Evolutionary conservation across 805 yeast species (phyloP).

Genomic region (Kluyveromyces siamensis): DNA sequence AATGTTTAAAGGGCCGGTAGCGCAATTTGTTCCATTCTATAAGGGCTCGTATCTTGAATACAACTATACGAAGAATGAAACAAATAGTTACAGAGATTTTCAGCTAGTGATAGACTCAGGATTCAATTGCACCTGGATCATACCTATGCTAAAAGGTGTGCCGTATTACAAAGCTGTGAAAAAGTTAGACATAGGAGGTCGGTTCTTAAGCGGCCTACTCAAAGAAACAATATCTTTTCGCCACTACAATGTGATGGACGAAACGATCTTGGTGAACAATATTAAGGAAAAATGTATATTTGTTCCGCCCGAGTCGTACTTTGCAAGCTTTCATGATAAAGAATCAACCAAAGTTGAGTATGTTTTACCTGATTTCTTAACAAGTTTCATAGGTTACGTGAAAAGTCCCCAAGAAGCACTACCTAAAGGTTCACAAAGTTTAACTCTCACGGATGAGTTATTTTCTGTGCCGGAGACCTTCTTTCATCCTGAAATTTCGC

Average conservation of each 20-base stretch:
- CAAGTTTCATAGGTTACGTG: conserved; percentile 69
- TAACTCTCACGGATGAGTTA: conserved; percentile 71
- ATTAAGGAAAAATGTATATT: conserved; percentile 58
- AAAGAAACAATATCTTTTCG: conserved; percentile 82
- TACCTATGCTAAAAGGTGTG: conserved; percentile 74
- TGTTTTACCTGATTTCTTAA: conserved; percentile 80
- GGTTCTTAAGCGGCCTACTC: conserved; percentile 69
- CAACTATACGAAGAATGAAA: conserved; percentile 1
- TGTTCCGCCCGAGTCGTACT: conserved; percentile 41
- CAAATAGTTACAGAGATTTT: conserved; percentile 41
- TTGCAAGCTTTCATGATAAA: conserved; percentile 22
- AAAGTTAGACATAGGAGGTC: conserved; percentile 81
- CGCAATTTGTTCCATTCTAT: conserved; percentile 57
- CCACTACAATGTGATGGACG: conserved; percentile 90
- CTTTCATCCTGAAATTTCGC: conserved; percentile 78
- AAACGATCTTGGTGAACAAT: conserved; percentile 71
- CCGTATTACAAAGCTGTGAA: conserved; percentile 70
- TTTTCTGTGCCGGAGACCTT: conserved; percentile 81
- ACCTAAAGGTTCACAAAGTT: conserved; percentile 50
- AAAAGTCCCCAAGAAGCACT: conserved; percentile 27
- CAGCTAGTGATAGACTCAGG: conserved; percentile 83
- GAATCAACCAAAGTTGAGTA: conserved; percentile 47
- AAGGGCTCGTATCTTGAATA: conserved; percentile 8
- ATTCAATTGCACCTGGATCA: conserved; percentile 74
- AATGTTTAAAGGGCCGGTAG: conserved; percentile 58